Evolutionary conservation across 371 early-diverging fungal genomes (phyloP), one percentile per base, ranked within the genome.

Genomic region (Actinomucor elegans): DNA sequence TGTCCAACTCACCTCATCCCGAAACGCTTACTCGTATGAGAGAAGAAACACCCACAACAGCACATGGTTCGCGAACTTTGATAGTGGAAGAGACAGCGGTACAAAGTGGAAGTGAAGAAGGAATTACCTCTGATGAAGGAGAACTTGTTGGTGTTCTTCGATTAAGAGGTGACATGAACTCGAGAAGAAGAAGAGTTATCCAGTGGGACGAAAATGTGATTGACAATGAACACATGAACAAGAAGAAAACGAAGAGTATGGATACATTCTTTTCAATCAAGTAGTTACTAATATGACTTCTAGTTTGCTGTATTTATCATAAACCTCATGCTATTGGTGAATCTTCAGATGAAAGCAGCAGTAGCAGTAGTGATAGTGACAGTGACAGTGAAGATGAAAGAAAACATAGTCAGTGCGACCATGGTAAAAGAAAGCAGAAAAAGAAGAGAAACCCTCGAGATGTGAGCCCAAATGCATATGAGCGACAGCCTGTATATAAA

Each of bases 231-330:
- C 80, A 85, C 26, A 64, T 93, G 77, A 77, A 80, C 38, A 84
- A 76, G 59, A 95, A 94, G 67, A 92, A 86, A 53, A 86, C 89
- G 42, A 95, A 95, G 62, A 80, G 92, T 91, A 71, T 59, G 63
- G 31, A 59, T 91, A 75, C 70, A 73, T 32, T 84, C 83, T 32
- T 41, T 23, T 21, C 23, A 14, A 3, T 41, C 4, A 24, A 14
- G 4, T 23, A 7, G 41, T 24, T 5, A 26, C 85, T 88, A 66
- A 52, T 59, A 35, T 6, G 10, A 9, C 32, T 31, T 42, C n/a
- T 62, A 90, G 91, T 93, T 37, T 94, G 94, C 73, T 94, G 94
- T 62, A 94, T 94, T 34, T 94, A 84, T 62, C 89, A 85, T 61
- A 84, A 80, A 57, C 86, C 90, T 52, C 84, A 80, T 41, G 71